Base-by-base conservation (phyloP, 768 basidiomycete genomes). In the Podaxis mareebaensis region DNA sequence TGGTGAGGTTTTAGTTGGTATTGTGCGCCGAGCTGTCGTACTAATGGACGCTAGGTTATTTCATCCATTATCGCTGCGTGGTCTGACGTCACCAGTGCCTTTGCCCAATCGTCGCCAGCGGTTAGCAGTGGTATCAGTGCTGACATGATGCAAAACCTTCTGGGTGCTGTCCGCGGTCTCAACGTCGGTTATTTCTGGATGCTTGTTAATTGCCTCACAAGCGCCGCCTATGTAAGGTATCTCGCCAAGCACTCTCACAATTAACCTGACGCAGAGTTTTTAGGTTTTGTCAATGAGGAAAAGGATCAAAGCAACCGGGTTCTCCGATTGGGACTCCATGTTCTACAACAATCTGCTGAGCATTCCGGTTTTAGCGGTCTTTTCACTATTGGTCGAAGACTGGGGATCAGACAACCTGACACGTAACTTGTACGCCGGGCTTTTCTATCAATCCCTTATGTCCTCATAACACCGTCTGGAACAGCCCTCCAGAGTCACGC, bases 311-410 rank as follows among this genome's bases (percentile, higher is more conserved):
- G 75, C 81, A 46, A 98, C 95, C 15, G 93, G 93, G 20, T 98
- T 99, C 79, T 83, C 95, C 54, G 96, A 99, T 71, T 97, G 95
- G 96, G 96, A 98, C 71, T 90, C 95, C 12, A 98, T 98, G 95
- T 96, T 94, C 78, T 99, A 99, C 81, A 97, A 96, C 79, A 99
- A 99, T 75, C 73, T 98, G 51, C 79, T 99, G 57, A 96, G 94
- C 20, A 96, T 99, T 68, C 97, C 97, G 4, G 88, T 98, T 42
- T 79, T 99, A 49, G 81, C 84, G 60, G 69, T 93, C 56, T 93
- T 90, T 71, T 97, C 96, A 8, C 67, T 99, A 67, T 67, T 94
- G 53, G 76, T 90, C 33, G 97, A 99, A 77, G 88, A 97, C 72
- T 99, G 97, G 97, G 84, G 89, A 39, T 78, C 79, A 8, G 89